These are phyloP conservation scores for Leccinum pellstonianum DNA, from an alignment of 768 basidiomycete genomes.

Conservation along the genomic window DNA sequence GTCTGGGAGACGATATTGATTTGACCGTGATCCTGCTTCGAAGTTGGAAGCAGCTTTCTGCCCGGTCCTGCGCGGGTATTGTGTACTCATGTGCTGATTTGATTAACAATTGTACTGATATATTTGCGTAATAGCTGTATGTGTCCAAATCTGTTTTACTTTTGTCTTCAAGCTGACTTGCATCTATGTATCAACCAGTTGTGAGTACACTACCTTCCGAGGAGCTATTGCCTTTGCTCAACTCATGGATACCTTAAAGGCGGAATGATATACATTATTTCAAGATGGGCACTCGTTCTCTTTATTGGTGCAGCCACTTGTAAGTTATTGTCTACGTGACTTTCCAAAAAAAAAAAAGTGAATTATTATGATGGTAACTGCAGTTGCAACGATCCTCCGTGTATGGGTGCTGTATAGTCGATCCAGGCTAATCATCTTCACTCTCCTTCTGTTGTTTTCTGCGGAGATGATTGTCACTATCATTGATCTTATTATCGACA, in stretches of 20 bases:
- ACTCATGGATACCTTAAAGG: neutral
- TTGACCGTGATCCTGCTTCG: neutral
- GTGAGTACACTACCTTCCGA: neutral
- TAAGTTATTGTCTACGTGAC: neutral
- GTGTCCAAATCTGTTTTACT: neutral
- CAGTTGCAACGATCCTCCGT: neutral
- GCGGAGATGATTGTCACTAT: neutral
- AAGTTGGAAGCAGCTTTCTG: neutral
- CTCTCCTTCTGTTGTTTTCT: neutral
- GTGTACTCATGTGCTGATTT: no score
- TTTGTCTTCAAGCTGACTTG: no score
- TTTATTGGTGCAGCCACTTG: neutral
- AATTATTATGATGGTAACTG: neutral
- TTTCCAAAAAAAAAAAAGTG: neutral
- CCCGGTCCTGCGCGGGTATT: neutral
- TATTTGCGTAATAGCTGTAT: neutral
- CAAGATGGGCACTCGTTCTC: neutral
- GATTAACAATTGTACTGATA: neutral
- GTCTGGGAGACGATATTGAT: neutral
- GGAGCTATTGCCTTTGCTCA: neutral
- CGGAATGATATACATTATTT: neutral
- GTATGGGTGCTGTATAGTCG: neutral
- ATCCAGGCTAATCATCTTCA: neutral
- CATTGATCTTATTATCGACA: neutral
- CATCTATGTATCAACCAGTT: neutral